Conservation (phyloP, 805 yeast species). For the Candida qinlingensis region DNA sequence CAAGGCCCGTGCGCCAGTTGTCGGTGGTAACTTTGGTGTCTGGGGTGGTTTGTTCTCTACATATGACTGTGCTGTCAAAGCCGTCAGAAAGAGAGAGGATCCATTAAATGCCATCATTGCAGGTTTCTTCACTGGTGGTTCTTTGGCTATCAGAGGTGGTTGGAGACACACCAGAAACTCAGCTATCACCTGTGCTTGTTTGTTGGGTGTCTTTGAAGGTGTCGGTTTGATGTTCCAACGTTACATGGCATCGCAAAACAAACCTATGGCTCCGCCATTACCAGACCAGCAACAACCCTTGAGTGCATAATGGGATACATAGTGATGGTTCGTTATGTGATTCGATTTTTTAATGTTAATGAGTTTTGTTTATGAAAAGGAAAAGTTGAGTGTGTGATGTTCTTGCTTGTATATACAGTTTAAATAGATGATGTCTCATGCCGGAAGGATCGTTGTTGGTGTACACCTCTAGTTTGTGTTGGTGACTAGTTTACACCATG, state of each 20-base stretch:
- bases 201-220: constrained; percentile 96
- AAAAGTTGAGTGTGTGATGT: not conserved
- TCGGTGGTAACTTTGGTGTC: constrained; percentile 98
- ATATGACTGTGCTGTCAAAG: constrained; percentile 93
- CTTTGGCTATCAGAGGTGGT: constrained; percentile 97
- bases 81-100: constrained; percentile 94
- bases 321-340: not conserved
- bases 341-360: constrained; percentile 2
- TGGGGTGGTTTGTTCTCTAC: constrained; percentile 99
- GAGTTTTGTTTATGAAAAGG: constrained; percentile 4
- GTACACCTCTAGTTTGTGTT: no score
- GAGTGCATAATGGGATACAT: constrained; percentile 5
- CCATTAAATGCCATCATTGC: constrained; percentile 98
- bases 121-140: constrained; percentile 97
- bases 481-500: no score
- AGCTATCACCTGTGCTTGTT: constrained; percentile 96
- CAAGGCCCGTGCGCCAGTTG: constrained; percentile 95
- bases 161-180: constrained; percentile 95
- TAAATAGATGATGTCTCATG: not conserved
- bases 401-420: constrained; percentile 1
- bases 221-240: constrained; percentile 95
- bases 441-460: not conserved
- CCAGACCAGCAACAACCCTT: constrained; percentile 34
- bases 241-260: constrained; percentile 77
- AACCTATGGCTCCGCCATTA: constrained; percentile 58